A percentile compares a stretch with the other conserved stretches of the same genome.
Evolutionary conservation across 345 rosid genomes (phyloP).

Genomic region (Aurinia saxatilis): DNA sequence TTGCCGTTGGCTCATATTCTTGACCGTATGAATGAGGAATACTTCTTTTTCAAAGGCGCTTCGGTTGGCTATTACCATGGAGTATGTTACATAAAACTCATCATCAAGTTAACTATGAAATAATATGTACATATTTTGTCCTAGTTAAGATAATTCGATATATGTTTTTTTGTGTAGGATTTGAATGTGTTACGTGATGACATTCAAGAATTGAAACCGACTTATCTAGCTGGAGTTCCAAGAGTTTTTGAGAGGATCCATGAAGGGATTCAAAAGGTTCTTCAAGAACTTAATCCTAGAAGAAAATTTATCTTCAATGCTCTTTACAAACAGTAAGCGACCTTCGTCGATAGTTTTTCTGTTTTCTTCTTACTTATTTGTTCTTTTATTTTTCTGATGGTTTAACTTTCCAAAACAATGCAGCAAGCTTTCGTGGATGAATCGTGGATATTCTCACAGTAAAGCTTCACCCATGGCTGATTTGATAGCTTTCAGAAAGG

Average conservation of each 20-base stretch:
- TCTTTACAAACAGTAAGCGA: constrained; percentile 68
- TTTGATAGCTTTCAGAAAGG: constrained; percentile 96
- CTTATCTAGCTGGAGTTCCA: constrained; percentile 90
- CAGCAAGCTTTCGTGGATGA: constrained; percentile 95
- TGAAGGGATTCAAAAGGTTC: constrained; percentile 60
- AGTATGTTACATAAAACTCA: constrained; percentile 37
- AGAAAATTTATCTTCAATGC: constrained; percentile 53
- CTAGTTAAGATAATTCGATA: neutral
- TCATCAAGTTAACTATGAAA: neutral
- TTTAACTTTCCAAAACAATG: constrained; percentile 13
- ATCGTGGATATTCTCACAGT: constrained; percentile 67
- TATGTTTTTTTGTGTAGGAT: constrained; percentile 62
- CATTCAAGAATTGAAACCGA: constrained; percentile 78
- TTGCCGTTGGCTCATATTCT: constrained; percentile 91
- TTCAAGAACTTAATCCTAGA: constrained; percentile 69
- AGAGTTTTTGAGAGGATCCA: constrained; percentile 85
- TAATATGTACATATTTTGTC: no score
- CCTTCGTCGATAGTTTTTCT: constrained; percentile 2
- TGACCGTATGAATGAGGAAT: constrained; percentile 83
- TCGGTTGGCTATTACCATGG: constrained; percentile 95
- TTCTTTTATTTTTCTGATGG: neutral
- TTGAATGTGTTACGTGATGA: constrained; percentile 79
- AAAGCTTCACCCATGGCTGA: constrained; percentile 82
- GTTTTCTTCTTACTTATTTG: neutral
- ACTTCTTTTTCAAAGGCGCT: constrained; percentile 82